Base-by-base conservation (phyloP, 305 asterid species). In the Fraxinus platypoda region DNA sequence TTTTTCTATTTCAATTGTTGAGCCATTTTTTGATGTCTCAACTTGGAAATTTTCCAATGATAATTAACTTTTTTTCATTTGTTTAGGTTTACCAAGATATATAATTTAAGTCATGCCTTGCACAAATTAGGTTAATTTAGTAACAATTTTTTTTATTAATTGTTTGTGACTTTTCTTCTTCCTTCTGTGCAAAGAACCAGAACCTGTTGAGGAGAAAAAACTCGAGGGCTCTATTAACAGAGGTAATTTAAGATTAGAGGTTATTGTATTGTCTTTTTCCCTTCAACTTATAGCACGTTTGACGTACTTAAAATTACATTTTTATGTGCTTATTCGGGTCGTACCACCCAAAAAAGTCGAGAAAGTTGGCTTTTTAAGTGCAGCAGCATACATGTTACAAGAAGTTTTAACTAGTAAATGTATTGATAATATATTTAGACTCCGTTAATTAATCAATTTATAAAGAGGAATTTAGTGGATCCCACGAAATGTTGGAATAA, bases 181-280 rank as follows among this genome's bases (percentile, higher is more conserved):
- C 2, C 82, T 30, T 82, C 30, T 71, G 28, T 75, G 73, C 81
- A 74, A 52, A 88, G 92, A 84, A 77, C 84, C 91, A 46, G 94
- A 88, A 83, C 78, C 84, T 76, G 84, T 15, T 30, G 94, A 87
- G 88, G 91, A 88, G 88, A 89, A 91, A 83, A 85, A 85, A 75
- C 80, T 77, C 12, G 93, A 84, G 85, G 92, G 91, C 84, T 91
- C 94, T 57, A 34, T 84, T 26, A 35, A 89, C 87, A 81, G 94
- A 91, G 94, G 94, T 89, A 84, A 71, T 74, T 35, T 31, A 66
- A 73, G 49, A 35, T 26, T 57, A 31, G 26, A 5, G 8, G 4
- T 17, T 31, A 71, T 0, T 76, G 8, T 25, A 62, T 70, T 70
- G 26, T 31, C 11, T 15, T 28, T 68, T 25, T 70, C 15, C 28